Percentiles rank a stretch among this genome's conserved stretches.
Evolutionary conservation across 1,139 yeast genomes (phyloP).

Genomic region (Blastobotrys proliferans): DNA sequence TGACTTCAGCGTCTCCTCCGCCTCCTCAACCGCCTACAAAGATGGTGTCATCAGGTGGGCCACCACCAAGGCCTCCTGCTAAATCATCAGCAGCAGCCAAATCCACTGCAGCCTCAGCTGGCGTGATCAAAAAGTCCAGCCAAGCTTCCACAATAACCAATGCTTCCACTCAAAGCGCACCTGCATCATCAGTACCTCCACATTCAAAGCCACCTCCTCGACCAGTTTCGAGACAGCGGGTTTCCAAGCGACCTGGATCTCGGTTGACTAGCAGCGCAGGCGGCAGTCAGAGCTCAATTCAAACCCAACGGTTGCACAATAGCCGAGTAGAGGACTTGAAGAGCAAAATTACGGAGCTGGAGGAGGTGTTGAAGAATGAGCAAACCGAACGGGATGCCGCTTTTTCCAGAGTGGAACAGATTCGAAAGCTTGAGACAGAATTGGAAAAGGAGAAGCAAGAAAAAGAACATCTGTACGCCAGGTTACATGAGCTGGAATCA

Average conservation of each 20-base stretch:
- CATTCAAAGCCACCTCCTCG: slow-evolving; percentile 10
- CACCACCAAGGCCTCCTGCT: slow-evolving; percentile 3
- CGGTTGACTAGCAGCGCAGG: too few relatives aligned
- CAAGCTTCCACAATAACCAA: not conserved
- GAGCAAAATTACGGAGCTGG: slow-evolving; percentile 30
- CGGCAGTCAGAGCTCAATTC: slow-evolving; percentile 16
- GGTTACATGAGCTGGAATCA: slow-evolving; percentile 13
- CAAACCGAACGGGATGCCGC: slow-evolving; percentile 27
- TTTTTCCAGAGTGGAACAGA: slow-evolving; percentile 24
- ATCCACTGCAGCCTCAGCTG: not conserved
- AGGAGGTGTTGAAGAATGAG: slow-evolving; percentile 29
- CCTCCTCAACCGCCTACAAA: slow-evolving; percentile 20
- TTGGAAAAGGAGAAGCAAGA: slow-evolving; percentile 25
- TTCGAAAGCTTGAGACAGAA: slow-evolving; percentile 24
- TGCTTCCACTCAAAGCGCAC: not conserved
- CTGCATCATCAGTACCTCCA: slow-evolving; percentile 1
- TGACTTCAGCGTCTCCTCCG: slow-evolving; percentile 15
- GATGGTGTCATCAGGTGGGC: slow-evolving; percentile 12
- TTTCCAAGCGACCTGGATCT: slow-evolving; percentile 19
- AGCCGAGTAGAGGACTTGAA: slow-evolving; percentile 30
- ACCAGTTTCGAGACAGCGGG: slow-evolving; percentile 17
- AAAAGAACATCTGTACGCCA: slow-evolving; percentile 20
- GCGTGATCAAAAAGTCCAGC: not conserved
- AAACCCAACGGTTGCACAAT: slow-evolving; percentile 5
- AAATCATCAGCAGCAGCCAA: slow-evolving; percentile 1